phyloP scores from a whole-genome alignment of 2,329 filamentous ascomycete genomes.

The Monilinia aucupariae region DNA sequence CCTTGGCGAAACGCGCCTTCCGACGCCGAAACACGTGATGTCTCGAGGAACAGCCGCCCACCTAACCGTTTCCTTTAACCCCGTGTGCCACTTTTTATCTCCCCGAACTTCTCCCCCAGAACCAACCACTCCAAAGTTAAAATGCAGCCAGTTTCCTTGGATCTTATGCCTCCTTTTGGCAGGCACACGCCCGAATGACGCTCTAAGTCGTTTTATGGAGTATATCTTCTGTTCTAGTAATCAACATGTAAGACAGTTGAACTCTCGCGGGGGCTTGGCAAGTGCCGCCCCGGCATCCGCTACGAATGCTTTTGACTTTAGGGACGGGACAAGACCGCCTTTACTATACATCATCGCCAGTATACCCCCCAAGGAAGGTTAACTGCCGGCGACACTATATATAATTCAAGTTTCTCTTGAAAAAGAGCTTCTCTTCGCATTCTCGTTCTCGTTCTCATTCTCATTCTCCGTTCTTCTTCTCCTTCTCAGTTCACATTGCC shows the following conservation, averaged over 20 bases:
- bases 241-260: not conserved
- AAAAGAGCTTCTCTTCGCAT: not conserved
- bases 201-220: not conserved
- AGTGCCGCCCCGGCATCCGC: not conserved
- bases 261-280: not conserved
- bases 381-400: not conserved
- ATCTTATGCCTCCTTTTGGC: not conserved
- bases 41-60: no score
- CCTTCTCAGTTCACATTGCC: not conserved
- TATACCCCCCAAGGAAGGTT: not conserved
- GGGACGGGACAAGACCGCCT: not conserved
- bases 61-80: no score
- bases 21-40: not conserved
- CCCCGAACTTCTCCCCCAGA: slow-evolving; percentile 5
- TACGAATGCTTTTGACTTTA: no score
- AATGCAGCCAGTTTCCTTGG: not conserved
- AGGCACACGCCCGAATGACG: not conserved
- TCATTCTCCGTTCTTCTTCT: no score
- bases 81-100: no score
- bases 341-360: not conserved
- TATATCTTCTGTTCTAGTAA: no score
- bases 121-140: not conserved
- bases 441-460: no score
- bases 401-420: not conserved
- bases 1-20: not conserved